Evolutionary conservation across 192 early-diverging fungal species (phyloP), one percentile per base, ranked within the genome.

Genomic region (Cladochytrium replicatum): DNA sequence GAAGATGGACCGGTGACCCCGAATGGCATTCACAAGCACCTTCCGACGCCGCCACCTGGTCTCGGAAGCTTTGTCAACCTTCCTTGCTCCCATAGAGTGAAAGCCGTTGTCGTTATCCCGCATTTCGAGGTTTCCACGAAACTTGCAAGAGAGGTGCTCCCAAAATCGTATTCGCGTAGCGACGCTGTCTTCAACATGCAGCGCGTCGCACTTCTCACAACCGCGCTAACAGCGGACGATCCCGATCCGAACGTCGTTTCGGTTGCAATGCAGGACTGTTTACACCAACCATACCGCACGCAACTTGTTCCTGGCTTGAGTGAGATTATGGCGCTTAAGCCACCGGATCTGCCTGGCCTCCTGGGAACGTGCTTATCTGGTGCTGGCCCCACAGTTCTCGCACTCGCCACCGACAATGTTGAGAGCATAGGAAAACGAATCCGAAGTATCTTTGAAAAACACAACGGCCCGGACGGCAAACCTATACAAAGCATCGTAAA

Each of bases 181-280:
- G 96, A 99, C 55, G 79, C 93, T 28, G 87, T 97, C 24, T 97
- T 88, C 58, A 99, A 99, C 61, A 72, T 99, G 50, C 92, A 95
- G 71, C 80, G 96, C 29, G 57, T 94, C 30, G 82, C 92, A n/a
- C 88, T 96, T 27, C 80, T 99, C 48, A 85, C 83, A 28, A 80
- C 80, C 11, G 87, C 85, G 9, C 73, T 97, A 29, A 82, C 80
- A 37, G 68, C 64, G 23, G 40, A 5, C 1, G 40, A 41, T 3
- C 72, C 82, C 21, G 73, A 86, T 55, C 71, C 89, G 2, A 74
- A 79, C 57, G 52, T 91, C 27, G 84, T 99, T 55, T 82, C 72
- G 58, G 83, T 87, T 46, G 88, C 92, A 4, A 97, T 99, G 93
- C 81, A 81, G 50, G 96, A 99, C 71, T 77, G 80, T 57, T 67